These are phyloP conservation scores for Paecilomyces variotii DNA, from an alignment of 2,329 filamentous ascomycete species.

Conservation along the genomic window DNA sequence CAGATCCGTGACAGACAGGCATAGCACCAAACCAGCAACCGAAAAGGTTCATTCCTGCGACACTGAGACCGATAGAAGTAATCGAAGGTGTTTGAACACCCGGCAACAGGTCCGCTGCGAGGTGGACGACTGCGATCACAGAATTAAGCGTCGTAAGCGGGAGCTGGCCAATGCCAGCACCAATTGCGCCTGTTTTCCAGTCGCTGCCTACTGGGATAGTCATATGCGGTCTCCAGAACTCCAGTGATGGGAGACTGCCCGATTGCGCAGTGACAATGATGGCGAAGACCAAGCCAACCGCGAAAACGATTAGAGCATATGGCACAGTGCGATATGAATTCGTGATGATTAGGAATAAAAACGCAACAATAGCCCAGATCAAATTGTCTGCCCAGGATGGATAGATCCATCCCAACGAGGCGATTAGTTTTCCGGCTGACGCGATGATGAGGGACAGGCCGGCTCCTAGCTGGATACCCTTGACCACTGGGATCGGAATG, in stretches of 20 bases:
- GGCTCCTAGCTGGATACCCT: conserved; percentile 90
- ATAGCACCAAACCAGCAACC: conserved; percentile 90
- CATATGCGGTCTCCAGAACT: conserved; percentile 53
- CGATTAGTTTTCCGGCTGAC: conserved; percentile 61
- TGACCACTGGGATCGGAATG: conserved; percentile 80
- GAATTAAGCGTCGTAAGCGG: conserved; percentile 91
- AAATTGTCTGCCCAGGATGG: conserved; percentile 68
- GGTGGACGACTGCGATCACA: conserved; percentile 74
- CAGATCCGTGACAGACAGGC: conserved; percentile 91
- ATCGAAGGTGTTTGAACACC: conserved; percentile 59
- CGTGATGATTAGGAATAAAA: conserved; percentile 61
- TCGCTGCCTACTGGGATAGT: conserved; percentile 38
- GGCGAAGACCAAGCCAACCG: conserved; percentile 60
- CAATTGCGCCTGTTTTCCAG: conserved; percentile 49
- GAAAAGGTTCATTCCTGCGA: conserved; percentile 73
- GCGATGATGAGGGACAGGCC: conserved; percentile 75
- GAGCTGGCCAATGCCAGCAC: conserved; percentile 74
- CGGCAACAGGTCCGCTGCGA: conserved; percentile 71
- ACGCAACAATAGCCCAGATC: conserved; percentile 66
- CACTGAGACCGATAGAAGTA: conserved; percentile 71
- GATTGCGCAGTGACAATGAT: conserved; percentile 31
- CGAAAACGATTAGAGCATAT: conserved; percentile 67
- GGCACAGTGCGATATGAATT: conserved; percentile 60
- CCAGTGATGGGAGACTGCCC: conserved; percentile 43
- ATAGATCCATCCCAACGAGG: conserved; percentile 58